These are phyloP conservation scores for Pythium plurisporium DNA, from an alignment of 352 stramenopile species.

Conservation along the genomic window DNA sequence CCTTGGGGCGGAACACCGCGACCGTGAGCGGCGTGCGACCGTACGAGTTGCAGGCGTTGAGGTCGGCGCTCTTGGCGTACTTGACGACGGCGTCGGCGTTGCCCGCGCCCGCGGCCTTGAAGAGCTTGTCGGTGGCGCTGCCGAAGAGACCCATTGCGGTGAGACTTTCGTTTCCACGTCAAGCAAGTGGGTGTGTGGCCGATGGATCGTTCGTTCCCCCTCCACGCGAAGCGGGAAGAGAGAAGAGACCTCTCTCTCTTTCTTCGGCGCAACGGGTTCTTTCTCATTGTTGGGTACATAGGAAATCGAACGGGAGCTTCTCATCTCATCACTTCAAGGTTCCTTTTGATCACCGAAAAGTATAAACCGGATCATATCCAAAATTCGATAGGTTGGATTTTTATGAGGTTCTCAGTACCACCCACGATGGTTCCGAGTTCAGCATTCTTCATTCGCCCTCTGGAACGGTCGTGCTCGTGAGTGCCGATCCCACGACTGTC, in stretches of 20 bases:
- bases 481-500: too few relatives aligned
- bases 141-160: slow-evolving; percentile 12
- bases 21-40: slow-evolving; percentile 11
- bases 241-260: too few relatives aligned
- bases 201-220: too few relatives aligned
- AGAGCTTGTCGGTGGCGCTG: slow-evolving; percentile 10
- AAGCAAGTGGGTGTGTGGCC: too few relatives aligned
- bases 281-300: neutral
- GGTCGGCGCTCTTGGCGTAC: slow-evolving; percentile 2
- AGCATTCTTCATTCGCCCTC: neutral
- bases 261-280: neutral
- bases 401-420: too few relatives aligned
- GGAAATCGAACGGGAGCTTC: too few relatives aligned
- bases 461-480: too few relatives aligned
- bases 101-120: slow-evolving; percentile 3
- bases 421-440: neutral
- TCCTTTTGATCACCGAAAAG: neutral
- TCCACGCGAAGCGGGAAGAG: too few relatives aligned
- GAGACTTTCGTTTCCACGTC: too few relatives aligned
- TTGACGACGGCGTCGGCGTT: neutral
- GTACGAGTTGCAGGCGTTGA: slow-evolving; percentile 9
- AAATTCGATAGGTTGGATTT: too few relatives aligned
- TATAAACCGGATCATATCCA: neutral
- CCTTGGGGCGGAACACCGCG: neutral
- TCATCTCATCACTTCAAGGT: slow-evolving; percentile 1